Conservation (phyloP, 768 basidiomycete species). For the Cyathus striatus region DNA sequence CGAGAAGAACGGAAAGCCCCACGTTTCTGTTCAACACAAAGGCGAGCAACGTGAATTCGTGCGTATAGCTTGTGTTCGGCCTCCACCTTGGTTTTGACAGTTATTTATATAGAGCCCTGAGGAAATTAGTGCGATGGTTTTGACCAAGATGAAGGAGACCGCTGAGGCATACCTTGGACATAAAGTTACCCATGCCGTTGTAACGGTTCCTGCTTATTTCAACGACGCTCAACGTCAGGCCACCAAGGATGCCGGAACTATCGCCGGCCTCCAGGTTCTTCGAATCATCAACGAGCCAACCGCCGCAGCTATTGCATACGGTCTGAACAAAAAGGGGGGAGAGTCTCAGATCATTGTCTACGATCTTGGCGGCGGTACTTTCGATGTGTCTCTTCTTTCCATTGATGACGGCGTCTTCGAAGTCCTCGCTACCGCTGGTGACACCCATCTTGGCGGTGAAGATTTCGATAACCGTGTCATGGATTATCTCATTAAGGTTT, state of each 20-base stretch:
- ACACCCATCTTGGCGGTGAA: slow-evolving; percentile 93
- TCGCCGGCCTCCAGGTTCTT: slow-evolving; percentile 60
- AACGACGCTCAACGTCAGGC: slow-evolving; percentile 61
- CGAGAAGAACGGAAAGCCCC: slow-evolving; percentile 79
- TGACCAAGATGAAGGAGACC: slow-evolving; percentile 67
- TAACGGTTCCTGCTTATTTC: slow-evolving; percentile 58
- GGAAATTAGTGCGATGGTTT: slow-evolving; percentile 64
- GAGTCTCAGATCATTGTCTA: slow-evolving; percentile 97
- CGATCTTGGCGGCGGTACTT: slow-evolving; percentile 97
- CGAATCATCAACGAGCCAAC: slow-evolving; percentile 70
- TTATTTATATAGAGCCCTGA: slow-evolving; percentile 45
- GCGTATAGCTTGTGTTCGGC: too few species aligned
- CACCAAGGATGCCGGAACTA: slow-evolving; percentile 63
- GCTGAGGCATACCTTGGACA: slow-evolving; percentile 66
- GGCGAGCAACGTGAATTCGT: slow-evolving; percentile 55
- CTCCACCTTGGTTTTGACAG: background rate
- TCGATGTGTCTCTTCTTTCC: slow-evolving; percentile 94
- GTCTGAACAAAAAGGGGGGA: slow-evolving; percentile 92
- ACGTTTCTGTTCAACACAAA: slow-evolving; percentile 62
- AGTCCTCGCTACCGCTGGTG: slow-evolving; percentile 87
- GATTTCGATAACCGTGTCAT: slow-evolving; percentile 95
- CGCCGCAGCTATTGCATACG: slow-evolving; percentile 92
- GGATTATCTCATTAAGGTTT: slow-evolving; percentile 82
- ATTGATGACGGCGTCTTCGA: slow-evolving; percentile 94
- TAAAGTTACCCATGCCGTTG: slow-evolving; percentile 56